Evolutionary conservation across 2,329 filamentous ascomycete genomes (phyloP), one percentile per base, ranked within the genome.

Genomic region (Xylariomycetidae sp.): DNA sequence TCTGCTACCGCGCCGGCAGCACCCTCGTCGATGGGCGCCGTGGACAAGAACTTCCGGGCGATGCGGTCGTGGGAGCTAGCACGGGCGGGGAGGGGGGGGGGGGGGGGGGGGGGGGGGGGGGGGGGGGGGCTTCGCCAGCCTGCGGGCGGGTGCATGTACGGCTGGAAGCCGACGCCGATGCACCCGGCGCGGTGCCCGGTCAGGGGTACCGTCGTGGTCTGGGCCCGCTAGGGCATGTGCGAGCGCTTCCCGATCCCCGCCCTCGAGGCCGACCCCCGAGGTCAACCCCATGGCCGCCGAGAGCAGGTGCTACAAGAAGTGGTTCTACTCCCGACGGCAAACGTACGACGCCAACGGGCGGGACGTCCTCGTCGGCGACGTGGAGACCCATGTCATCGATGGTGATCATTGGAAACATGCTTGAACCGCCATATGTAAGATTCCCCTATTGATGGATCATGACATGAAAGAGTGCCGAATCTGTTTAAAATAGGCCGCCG

Each of bases 321-420:
- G 38, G 43, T 44, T 46, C 30, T 36, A 16, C 15, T 33, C 23
- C 1, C n/a, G 29, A 14, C 33, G 43, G 4, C 14, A 38, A 13
- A 31, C 38, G 14, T 46, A 42, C 26, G 33, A 27, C 13, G 36
- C 33, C 7, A 36, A 44, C 19, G 38, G 41, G 11, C 44, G 41
- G 43, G 36, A 42, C 26, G 23, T 30, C 6, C 33, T 46, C 14
- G 34, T 38, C 22, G 38, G 43, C 6, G 34, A 37, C 20, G 22
- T 42, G 25, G 22, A 38, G 17, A 36, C 34, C 7, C 16, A 31
- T 23, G 34, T 41, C 15, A 33, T 44, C 10, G 34, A 40, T 14
- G 38, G 39, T 6, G 27, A 46, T 31, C 44, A 41, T 20, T 46
- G 37, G 37, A n/a, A 38, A 16, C 16, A 42, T 46, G 33, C 33